Percentiles rank a stretch among this genome's conserved stretches.
Evolutionary conservation across 768 basidiomycete genomes (phyloP).

Genomic region (Podaxis sp.): DNA sequence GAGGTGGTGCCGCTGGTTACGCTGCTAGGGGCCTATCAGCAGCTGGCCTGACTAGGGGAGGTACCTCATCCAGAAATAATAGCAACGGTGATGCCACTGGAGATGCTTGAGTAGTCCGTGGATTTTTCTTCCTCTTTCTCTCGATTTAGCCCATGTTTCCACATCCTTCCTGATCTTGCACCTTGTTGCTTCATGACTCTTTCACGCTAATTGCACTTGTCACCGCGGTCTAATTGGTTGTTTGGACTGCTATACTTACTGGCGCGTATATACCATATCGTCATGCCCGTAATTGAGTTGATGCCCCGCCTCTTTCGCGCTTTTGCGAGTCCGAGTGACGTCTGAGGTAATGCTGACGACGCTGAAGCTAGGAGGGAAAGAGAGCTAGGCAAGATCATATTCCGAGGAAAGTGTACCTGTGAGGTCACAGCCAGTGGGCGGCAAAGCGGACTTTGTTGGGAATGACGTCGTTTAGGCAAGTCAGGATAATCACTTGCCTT

Average conservation of each 20-base stretch:
- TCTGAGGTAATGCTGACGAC: neutral
- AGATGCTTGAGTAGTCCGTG: constrained; percentile 3
- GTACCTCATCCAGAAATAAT: constrained; percentile 11
- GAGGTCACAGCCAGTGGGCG: constrained; percentile 1
- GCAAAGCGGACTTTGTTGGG: neutral
- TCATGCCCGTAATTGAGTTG: neutral
- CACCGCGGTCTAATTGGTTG: constrained; percentile 2
- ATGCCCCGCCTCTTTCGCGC: neutral
- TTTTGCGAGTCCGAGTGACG: neutral
- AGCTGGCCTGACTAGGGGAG: constrained; percentile 58
- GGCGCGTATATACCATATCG: constrained; percentile 7
- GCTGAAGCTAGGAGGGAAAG: neutral
- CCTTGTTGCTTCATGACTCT: constrained; percentile 1
- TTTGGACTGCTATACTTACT: constrained; percentile 2
- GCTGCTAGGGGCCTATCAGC: constrained; percentile 66
- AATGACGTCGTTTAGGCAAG: constrained; percentile 1
- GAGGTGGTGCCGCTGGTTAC: constrained; percentile 56
- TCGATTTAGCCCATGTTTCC: neutral
- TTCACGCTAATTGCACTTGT: neutral
- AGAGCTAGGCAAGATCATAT: neutral
- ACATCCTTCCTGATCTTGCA: neutral
- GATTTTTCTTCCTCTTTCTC: neutral
- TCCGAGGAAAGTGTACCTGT: constrained; percentile 4
- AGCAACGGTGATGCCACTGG: constrained; percentile 1
- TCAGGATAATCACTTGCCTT: neutral